These are phyloP conservation scores for Fusarium acutatum DNA, from an alignment of 2,329 filamentous ascomycete genomes.

Conservation along the genomic window DNA sequence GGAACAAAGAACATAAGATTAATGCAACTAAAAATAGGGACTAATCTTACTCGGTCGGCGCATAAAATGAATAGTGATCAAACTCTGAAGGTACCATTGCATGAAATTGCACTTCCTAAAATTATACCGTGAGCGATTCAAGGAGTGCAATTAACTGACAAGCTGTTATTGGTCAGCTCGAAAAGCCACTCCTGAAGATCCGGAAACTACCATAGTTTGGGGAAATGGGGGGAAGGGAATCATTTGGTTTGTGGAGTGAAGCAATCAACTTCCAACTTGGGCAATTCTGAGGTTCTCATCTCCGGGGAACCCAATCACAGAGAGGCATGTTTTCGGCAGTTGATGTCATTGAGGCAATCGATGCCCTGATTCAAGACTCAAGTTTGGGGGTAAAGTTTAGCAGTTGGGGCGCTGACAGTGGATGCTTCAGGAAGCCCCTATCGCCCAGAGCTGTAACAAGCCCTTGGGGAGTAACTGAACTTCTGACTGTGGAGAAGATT, in stretches of 20 bases:
- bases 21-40: constrained; percentile 17
- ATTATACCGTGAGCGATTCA: neutral
- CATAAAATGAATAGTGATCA: neutral
- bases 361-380: neutral
- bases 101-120: constrained; percentile 11
- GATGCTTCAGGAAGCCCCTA: neutral
- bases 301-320: constrained; percentile 11
- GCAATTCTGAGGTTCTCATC: constrained; percentile 7
- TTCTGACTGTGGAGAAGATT: neutral
- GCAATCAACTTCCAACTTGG: neutral
- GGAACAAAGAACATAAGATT: neutral
- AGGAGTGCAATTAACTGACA: neutral
- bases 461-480: neutral
- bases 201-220: constrained; percentile 38
- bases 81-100: constrained; percentile 1
- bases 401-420: neutral
- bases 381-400: neutral
- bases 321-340: constrained; percentile 12
- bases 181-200: constrained; percentile 40
- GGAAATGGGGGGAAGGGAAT: constrained; percentile 6
- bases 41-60: neutral
- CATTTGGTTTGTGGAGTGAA: constrained; percentile 16
- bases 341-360: constrained; percentile 9
- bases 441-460: neutral
- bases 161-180: constrained; percentile 22